phyloP scores from a whole-genome alignment of 345 rosid genomes.

The Raphanus raphanistrum region DNA sequence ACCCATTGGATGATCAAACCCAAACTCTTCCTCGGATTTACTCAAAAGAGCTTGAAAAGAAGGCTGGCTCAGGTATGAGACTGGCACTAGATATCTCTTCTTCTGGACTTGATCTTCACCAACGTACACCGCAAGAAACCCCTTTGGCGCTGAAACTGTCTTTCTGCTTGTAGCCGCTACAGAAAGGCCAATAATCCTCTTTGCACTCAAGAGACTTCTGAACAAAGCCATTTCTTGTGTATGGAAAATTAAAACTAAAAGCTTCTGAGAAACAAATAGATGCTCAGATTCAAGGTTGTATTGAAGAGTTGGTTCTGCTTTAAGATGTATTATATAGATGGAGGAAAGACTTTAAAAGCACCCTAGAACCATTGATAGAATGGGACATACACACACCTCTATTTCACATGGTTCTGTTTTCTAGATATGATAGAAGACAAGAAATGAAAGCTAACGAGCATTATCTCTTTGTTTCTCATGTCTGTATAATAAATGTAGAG shows the following conservation, averaged over 20 bases:
- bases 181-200: conserved; percentile 26
- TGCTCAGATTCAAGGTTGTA: neutral
- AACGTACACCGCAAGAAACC: conserved; percentile 52
- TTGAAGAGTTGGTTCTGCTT: conserved; percentile 5
- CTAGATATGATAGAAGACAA: neutral
- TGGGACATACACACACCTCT: neutral
- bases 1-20: conserved; percentile 51
- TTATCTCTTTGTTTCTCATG: neutral
- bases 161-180: conserved; percentile 16
- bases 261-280: neutral
- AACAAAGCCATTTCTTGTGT: conserved; percentile 22
- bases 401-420: conserved; percentile 26
- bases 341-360: neutral
- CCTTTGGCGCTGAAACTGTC: conserved; percentile 31
- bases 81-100: conserved; percentile 49
- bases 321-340: conserved; percentile 8
- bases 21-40: conserved; percentile 52
- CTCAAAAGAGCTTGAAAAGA: conserved; percentile 46
- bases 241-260: neutral
- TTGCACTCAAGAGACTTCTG: conserved; percentile 18
- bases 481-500: neutral
- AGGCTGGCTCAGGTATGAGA: conserved; percentile 43
- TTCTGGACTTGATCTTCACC: conserved; percentile 13
- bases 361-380: neutral
- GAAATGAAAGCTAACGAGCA: neutral